Percentiles rank a stretch among this genome's conserved stretches.
phyloP scores from a whole-genome alignment of 2,329 filamentous ascomycete species.

The Pseudogymnoascus sp. region DNA sequence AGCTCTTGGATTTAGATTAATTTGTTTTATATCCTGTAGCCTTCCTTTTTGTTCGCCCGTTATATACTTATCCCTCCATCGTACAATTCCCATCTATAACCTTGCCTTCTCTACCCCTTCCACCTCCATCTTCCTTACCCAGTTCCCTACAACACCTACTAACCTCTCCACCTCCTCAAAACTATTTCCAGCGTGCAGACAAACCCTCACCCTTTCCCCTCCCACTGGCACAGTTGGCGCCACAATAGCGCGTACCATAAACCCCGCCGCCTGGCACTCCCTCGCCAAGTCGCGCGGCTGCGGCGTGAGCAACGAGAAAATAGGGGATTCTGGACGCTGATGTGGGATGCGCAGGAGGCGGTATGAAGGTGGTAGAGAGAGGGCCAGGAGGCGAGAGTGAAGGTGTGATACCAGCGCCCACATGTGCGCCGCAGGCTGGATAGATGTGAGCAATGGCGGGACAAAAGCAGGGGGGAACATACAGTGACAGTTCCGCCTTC shows the following conservation, averaged over 20 bases:
- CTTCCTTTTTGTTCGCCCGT: not conserved
- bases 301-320: slow-evolving; percentile 53
- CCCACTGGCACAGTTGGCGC: slow-evolving; percentile 58
- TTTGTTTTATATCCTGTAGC: not conserved
- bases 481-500: slow-evolving; percentile 39
- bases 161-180: slow-evolving; percentile 46
- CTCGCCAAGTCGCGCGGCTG: slow-evolving; percentile 49
- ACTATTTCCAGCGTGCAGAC: slow-evolving; percentile 60
- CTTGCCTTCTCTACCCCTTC: not conserved
- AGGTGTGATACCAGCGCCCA: slow-evolving; percentile 2
- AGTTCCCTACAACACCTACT: slow-evolving; percentile 18
- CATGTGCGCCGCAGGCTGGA: slow-evolving; percentile 8
- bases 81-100: not conserved
- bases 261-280: slow-evolving; percentile 49
- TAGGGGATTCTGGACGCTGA: slow-evolving; percentile 46
- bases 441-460: not conserved
- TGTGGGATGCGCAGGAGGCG: slow-evolving; percentile 20
- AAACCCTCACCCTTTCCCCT: slow-evolving; percentile 55
- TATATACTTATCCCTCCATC: not conserved
- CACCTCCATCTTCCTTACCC: slow-evolving; percentile 13
- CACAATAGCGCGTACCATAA: slow-evolving; percentile 57
- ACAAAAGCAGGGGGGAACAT: slow-evolving; percentile 15
- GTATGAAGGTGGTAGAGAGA: not conserved
- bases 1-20: not conserved
- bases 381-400: not conserved